Evolutionary conservation across 2,329 filamentous ascomycete species (phyloP).

Genomic region (Colletotrichum orchidophilum): DNA sequence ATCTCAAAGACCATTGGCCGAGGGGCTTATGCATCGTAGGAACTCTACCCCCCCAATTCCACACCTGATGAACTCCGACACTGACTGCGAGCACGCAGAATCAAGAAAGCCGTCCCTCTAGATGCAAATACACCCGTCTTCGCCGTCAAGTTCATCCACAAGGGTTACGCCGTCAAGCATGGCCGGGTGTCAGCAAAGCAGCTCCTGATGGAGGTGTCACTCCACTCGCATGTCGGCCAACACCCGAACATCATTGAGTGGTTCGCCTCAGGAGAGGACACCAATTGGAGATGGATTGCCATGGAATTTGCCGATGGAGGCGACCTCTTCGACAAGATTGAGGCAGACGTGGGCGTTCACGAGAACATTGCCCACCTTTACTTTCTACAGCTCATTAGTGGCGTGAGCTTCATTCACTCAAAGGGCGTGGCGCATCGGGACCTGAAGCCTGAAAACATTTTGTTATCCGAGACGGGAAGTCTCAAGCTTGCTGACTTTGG

Average conservation of each 20-base stretch:
- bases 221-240: conserved; percentile 88
- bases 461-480: conserved; percentile 84
- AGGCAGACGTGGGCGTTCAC: conserved; percentile 93
- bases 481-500: conserved; percentile 98
- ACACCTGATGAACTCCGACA: conserved; percentile 11
- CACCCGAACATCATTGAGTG: conserved; percentile 96
- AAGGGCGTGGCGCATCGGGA: conserved; percentile 95
- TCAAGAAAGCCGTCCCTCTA: conserved; percentile 90
- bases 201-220: conserved; percentile 87
- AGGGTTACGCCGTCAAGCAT: conserved; percentile 89
- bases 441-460: conserved; percentile 94
- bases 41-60: conserved; percentile 16
- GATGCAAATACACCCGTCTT: conserved; percentile 79
- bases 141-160: conserved; percentile 98
- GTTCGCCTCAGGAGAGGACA: conserved; percentile 87
- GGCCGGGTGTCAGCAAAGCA: conserved; percentile 91
- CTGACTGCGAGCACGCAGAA: conserved; percentile 59
- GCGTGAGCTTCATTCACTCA: conserved; percentile 93
- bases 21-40: conserved; percentile 95
- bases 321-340: conserved; percentile 99
- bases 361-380: conserved; percentile 97
- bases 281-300: conserved; percentile 93
- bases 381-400: conserved; percentile 89
- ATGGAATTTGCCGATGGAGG: conserved; percentile 98
- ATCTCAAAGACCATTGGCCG: conserved; percentile 96